A percentile compares a stretch with the other conserved stretches of the same genome.
Evolutionary conservation across 179 eudicot genomes (phyloP).

Genomic region (Carnegiea gigantea): DNA sequence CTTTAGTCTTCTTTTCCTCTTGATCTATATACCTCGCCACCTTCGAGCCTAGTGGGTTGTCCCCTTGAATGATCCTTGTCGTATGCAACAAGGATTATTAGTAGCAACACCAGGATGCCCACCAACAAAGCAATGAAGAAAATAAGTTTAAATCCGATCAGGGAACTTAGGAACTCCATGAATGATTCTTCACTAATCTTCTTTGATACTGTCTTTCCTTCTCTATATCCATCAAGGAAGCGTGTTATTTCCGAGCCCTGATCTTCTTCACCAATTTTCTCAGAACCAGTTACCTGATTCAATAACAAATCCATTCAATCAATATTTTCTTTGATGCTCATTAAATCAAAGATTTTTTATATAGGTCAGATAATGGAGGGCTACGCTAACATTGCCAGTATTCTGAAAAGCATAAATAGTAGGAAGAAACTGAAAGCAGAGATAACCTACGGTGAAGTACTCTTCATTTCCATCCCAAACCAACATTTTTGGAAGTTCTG

Average conservation of each 20-base stretch:
- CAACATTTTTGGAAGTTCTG: conserved; percentile 82
- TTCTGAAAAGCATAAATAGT: not conserved
- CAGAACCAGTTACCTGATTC: conserved; percentile 74
- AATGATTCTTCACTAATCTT: conserved; percentile 60
- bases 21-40: conserved; percentile 32
- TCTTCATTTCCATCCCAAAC: conserved; percentile 96
- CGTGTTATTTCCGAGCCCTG: conserved; percentile 64
- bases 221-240: conserved; percentile 81
- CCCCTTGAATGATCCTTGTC: conserved; percentile 52
- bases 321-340: not conserved
- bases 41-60: conserved; percentile 37
- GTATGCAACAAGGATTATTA: conserved; percentile 30
- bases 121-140: conserved; percentile 51
- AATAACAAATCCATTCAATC: not conserved
- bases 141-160: conserved; percentile 47
- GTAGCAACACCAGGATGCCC: conserved; percentile 51
- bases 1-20: conserved; percentile 75
- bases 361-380: too few species aligned
- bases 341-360: not conserved
- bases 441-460: conserved; percentile 59
- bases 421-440: not conserved
- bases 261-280: conserved; percentile 65
- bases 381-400: not conserved
- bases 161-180: conserved; percentile 62
- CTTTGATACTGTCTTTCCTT: conserved; percentile 65